Evolutionary conservation across 306 rosid genomes (phyloP), one percentile per base, ranked within the genome.

Genomic region (Erythrophleum fordii): DNA sequence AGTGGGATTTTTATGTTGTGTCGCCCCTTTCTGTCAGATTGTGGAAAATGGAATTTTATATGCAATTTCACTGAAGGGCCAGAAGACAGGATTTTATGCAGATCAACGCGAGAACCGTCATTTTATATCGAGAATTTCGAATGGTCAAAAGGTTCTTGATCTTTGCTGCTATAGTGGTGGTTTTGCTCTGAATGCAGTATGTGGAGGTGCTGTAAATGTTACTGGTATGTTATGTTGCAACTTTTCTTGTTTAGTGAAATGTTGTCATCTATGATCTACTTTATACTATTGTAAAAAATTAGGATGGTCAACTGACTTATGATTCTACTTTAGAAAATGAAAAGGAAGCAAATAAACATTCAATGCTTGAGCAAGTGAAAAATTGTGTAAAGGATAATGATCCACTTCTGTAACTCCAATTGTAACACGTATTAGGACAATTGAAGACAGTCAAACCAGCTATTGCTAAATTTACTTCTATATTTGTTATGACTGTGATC

Each of bases 41-140:
- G 72, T 73, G 69, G 99, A 95, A 85, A 95, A 91, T 79, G 94
- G 88, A 73, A 88, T 93, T 77, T 82, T 44, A 16, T 93, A 93
- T 82, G 78, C 97, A 49, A 88, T 95, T 85, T 95, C 97, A 73
- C 87, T 93, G 29, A 93, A 88, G 44, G 99, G 98, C 22, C 99
- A 95, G 87, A 95, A 95, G 89, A 95, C 98, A 3, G 98, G 98
- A 78, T 95, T 95, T 78, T 93, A 95, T 80, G 96, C 95, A n/a
- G 98, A 93, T 86, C 98, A 95, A 79, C 98, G 94, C 12, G 98
- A 91, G 80, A 93, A 88, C 84, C 94, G 94, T 18, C 89, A 90
- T 55, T 93, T 87, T 87, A 85, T 95, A 86, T 95, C 98, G 52
- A 89, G 85, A 45, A 82, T 93, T 80, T 90, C 99, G 22, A 76